phyloP scores from a whole-genome alignment of 192 early-diverging fungal genomes.

The Funneliformis geosporum region DNA sequence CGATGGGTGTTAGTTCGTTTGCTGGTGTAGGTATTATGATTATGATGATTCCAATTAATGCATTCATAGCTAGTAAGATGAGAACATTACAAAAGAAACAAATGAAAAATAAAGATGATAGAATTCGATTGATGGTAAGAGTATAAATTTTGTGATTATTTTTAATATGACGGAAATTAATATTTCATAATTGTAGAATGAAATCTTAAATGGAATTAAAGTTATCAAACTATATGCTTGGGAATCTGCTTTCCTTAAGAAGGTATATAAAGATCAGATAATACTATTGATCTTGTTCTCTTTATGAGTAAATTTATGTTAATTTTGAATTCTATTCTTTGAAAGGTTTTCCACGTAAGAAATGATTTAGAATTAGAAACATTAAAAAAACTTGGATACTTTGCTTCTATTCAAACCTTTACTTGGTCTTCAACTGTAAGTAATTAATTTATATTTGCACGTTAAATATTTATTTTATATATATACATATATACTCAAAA shows the following conservation, averaged over 20 bases:
- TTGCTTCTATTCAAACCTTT: constrained; percentile 72
- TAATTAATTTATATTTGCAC: too few species aligned
- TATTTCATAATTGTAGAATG: constrained; percentile 50
- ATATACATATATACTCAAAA: neutral
- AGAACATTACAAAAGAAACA: constrained; percentile 73
- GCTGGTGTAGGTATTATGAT: constrained; percentile 86
- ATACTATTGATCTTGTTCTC: neutral
- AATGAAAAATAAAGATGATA: constrained; percentile 77
- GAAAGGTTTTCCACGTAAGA: constrained; percentile 58
- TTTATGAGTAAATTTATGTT: neutral
- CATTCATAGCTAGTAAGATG: constrained; percentile 61
- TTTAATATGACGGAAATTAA: neutral
- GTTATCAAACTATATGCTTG: constrained; percentile 98
- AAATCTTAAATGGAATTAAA: constrained; percentile 86
- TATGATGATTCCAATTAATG: constrained; percentile 78
- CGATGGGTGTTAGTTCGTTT: constrained; percentile 79
- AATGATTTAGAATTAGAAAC: constrained; percentile 75
- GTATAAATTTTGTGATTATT: neutral
- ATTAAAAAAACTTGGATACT: constrained; percentile 70
- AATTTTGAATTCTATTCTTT: constrained; percentile 2
- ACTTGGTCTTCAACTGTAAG: constrained; percentile 69
- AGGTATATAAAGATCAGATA: constrained; percentile 42
- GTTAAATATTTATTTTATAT: neutral
- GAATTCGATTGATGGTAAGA: constrained; percentile 41
- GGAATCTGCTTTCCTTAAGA: constrained; percentile 79